Percentiles rank a stretch among this genome's conserved stretches.
phyloP scores from a whole-genome alignment of 2,329 filamentous ascomycete species.

The Hymenoscyphus linearis region DNA sequence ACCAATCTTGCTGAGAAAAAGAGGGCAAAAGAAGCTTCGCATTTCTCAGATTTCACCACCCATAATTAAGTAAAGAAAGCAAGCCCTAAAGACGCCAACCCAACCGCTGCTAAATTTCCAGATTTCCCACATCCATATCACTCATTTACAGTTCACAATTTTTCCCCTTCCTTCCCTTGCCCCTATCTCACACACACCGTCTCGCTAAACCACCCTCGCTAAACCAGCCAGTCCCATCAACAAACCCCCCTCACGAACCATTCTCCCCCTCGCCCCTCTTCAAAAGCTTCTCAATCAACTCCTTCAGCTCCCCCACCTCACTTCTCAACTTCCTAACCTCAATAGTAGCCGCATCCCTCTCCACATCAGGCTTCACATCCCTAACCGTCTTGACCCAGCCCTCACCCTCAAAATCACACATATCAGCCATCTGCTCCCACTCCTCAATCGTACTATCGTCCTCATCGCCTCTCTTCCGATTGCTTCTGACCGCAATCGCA shows the following conservation, averaged over 20 bases:
- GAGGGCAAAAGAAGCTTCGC: neutral
- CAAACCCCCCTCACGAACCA: neutral
- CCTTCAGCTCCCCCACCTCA: conserved; percentile 54
- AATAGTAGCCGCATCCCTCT: conserved; percentile 68
- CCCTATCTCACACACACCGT: neutral
- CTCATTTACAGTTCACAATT: neutral
- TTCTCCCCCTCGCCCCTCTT: conserved; percentile 12
- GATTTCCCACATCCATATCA: neutral
- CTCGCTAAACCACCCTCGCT: neutral
- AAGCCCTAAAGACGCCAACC: neutral
- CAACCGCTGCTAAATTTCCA: neutral
- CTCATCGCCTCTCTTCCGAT: conserved; percentile 73
- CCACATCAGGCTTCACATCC: conserved; percentile 73
- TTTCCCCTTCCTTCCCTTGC: neutral
- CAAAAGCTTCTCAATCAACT: conserved; percentile 25
- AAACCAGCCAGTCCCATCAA: neutral
- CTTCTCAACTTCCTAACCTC: conserved; percentile 57
- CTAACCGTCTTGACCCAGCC: conserved; percentile 81
- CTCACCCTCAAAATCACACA: conserved; percentile 74
- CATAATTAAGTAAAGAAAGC: neutral
- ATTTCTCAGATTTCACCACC: neutral
- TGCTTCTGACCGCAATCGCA: conserved; percentile 63
- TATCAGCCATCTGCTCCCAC: conserved; percentile 77
- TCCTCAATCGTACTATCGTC: conserved; percentile 88
- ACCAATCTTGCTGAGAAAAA: neutral